phyloP scores from a whole-genome alignment of 805 yeast genomes.

The Ogataea trehaloabstinens region DNA sequence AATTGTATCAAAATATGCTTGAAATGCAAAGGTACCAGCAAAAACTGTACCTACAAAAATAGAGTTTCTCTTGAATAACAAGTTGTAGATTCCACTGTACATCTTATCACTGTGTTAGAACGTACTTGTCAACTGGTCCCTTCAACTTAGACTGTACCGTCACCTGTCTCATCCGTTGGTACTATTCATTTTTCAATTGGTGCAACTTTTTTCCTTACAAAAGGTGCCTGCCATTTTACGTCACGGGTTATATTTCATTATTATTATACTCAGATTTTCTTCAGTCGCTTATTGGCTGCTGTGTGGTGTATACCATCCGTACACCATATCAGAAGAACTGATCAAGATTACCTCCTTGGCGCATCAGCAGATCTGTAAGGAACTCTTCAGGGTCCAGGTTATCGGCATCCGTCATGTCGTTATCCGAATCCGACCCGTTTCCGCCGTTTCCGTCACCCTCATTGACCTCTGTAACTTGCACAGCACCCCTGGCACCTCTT shows the following conservation, averaged over 20 bases:
- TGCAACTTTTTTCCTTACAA: too few species aligned
- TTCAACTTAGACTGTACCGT: background rate
- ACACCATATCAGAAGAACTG: constrained; percentile 16
- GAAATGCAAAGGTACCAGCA: constrained; percentile 83
- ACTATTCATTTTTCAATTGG: too few species aligned
- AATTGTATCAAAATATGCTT: constrained; percentile 67
- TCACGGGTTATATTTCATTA: too few species aligned
- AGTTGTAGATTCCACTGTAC: constrained; percentile 55
- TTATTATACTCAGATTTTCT: too few species aligned
- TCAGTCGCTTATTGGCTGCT: too few species aligned
- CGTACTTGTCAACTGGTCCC: background rate
- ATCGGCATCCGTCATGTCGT: constrained; percentile 13
- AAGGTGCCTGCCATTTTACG: too few species aligned
- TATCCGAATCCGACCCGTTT: constrained; percentile 19
- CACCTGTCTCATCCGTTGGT: too few species aligned
- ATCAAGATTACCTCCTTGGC: constrained; percentile 12
- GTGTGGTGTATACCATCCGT: too few species aligned
- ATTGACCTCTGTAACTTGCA: constrained; percentile 13
- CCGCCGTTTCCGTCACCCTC: constrained; percentile 5
- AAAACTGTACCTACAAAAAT: constrained; percentile 80
- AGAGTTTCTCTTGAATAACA: constrained; percentile 85
- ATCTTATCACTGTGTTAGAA: constrained; percentile 9
- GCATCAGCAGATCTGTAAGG: constrained; percentile 14
- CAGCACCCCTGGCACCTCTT: background rate
- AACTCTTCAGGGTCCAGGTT: constrained; percentile 18